Evolutionary conservation across 257 asterid genomes (phyloP).

Genomic region (Penstemon barbatus): DNA sequence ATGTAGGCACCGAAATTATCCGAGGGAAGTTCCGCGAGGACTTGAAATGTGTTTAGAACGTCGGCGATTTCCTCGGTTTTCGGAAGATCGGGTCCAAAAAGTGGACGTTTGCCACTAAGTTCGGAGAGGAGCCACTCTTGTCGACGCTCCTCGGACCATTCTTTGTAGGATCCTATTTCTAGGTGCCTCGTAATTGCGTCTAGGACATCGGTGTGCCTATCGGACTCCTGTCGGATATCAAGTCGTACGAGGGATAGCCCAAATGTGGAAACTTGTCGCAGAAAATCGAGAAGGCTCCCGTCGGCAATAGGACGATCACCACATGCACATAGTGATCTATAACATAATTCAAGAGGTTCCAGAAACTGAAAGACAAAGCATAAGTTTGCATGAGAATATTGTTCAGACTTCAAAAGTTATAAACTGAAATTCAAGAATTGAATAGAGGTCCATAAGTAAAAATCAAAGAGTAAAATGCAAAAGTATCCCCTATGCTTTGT

Average conservation of each 20-base stretch:
- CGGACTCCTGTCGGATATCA: constrained; percentile 95
- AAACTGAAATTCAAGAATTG: background rate
- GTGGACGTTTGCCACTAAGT: constrained; percentile 83
- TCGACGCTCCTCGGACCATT: constrained; percentile 81
- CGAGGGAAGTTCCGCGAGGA: constrained; percentile 74
- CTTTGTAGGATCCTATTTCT: constrained; percentile 83
- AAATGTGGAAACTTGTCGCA: constrained; percentile 91
- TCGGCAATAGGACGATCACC: constrained; percentile 91
- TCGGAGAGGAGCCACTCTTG: constrained; percentile 94
- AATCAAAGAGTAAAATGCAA: no score
- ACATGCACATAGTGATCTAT: constrained; percentile 79
- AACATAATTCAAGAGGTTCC: constrained; percentile 95
- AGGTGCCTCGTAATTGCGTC: constrained; percentile 84
- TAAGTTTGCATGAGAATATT: constrained; percentile 4
- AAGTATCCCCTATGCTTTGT: no score
- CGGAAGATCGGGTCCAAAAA: constrained; percentile 87
- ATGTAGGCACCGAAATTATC: constrained; percentile 89
- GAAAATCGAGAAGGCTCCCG: constrained; percentile 94
- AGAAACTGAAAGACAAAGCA: constrained; percentile 54
- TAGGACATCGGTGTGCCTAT: constrained; percentile 85
- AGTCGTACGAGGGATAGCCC: constrained; percentile 91
- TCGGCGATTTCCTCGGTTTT: constrained; percentile 87
- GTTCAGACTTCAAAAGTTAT: background rate
- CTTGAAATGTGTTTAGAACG: constrained; percentile 74
- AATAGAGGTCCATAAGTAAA: background rate